Percentiles rank a stretch among this genome's conserved stretches.
These are phyloP conservation scores for apple (Malus domestica) DNA, from an alignment of 306 rosid species.

Conservation along the genomic window DNA sequence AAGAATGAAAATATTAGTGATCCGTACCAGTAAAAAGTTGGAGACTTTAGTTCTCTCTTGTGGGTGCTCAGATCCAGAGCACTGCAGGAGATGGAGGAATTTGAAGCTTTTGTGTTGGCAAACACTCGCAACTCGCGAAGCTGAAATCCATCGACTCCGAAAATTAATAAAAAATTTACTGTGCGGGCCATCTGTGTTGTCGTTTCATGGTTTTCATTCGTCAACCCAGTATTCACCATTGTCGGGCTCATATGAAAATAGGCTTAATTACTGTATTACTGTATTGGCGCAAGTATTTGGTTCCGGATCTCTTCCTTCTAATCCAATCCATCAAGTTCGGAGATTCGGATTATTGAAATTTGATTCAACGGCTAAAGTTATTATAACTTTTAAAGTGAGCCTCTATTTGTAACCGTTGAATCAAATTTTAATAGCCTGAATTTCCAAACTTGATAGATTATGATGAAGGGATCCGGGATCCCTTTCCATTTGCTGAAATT, in stretches of 20 bases:
- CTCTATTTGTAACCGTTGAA: rapidly evolving
- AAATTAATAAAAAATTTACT: not conserved
- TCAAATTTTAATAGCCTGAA: rapidly evolving
- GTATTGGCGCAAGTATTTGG: too few species aligned
- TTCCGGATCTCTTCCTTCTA: too few species aligned
- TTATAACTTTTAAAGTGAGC: too few species aligned
- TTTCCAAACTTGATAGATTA: rapidly evolving
- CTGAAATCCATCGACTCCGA: not conserved
- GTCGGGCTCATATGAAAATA: not conserved
- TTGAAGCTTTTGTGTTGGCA: not conserved
- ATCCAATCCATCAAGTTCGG: too few species aligned
- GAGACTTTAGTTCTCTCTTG: not conserved
- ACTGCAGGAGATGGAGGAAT: not conserved
- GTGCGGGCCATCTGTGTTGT: not conserved
- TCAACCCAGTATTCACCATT: not conserved
- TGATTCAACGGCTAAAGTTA: rapidly evolving
- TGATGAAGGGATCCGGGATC: rapidly evolving
- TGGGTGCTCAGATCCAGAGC: constrained; percentile 16
- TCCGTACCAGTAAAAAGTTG: constrained; percentile 15
- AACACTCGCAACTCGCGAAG: not conserved
- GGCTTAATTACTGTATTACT: too few species aligned
- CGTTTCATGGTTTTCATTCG: not conserved
- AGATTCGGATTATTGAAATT: too few species aligned
- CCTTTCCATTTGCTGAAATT: too few species aligned
- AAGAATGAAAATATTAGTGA: not conserved